phyloP scores from a whole-genome alignment of 2,329 filamentous ascomycete species.

The Pyricularia sp. region DNA sequence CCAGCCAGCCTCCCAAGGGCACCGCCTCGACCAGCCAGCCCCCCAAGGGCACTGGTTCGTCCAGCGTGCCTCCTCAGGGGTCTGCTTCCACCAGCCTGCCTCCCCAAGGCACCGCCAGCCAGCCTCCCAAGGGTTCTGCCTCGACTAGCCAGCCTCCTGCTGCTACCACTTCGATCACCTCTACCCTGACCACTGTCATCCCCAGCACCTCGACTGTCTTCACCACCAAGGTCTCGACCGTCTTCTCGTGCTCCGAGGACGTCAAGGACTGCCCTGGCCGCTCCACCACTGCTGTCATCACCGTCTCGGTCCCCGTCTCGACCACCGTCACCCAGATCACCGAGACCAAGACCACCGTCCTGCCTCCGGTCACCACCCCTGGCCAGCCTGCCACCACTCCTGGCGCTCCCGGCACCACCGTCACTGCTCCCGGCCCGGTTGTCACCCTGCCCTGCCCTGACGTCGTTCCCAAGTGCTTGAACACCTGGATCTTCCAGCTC shows the following conservation, averaged over 20 bases:
- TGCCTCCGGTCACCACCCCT: conserved; percentile 17
- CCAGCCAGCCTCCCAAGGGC: conserved; percentile 7
- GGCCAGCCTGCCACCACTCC: conserved; percentile 22
- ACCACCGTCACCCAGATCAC: conserved; percentile 55
- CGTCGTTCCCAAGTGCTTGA: conserved; percentile 79
- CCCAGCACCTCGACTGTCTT: conserved; percentile 27
- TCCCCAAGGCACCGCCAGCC: conserved; percentile 7
- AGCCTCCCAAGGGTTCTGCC: conserved; percentile 1
- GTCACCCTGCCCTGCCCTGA: conserved; percentile 50
- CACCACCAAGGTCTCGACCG: conserved; percentile 37
- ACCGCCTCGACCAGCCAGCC: conserved; percentile 4
- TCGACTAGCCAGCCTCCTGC: conserved; percentile 5
- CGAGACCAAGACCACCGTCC: conserved; percentile 33
- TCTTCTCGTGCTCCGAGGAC: conserved; percentile 37
- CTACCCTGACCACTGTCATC: conserved; percentile 9
- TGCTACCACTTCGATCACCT: conserved; percentile 9
- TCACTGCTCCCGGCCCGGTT: conserved; percentile 24
- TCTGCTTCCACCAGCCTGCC: background rate
- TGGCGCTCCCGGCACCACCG: conserved; percentile 17
- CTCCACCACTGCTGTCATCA: conserved; percentile 31
- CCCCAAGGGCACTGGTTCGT: background rate
- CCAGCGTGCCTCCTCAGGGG: conserved; percentile 7
- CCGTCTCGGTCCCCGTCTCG: conserved; percentile 42
- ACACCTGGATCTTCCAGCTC: conserved; percentile 73
- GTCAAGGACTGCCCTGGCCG: conserved; percentile 42